Percentiles rank a stretch among this genome's conserved stretches.
These are phyloP conservation scores for Nelumbo lutea DNA, from an alignment of 164 flowering plant genomes.

Conservation along the genomic window DNA sequence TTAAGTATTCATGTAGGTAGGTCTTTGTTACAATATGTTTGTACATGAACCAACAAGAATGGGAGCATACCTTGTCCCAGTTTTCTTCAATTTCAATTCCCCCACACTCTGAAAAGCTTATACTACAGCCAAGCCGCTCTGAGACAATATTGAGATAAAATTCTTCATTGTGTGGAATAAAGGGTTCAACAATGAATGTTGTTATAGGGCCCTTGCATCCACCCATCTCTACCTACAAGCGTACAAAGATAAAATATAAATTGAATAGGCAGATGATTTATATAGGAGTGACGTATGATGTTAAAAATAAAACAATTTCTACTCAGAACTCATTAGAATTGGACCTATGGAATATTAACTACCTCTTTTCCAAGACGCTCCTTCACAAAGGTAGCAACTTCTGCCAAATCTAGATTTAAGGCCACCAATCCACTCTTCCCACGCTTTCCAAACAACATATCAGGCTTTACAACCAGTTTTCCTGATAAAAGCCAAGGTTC, in stretches of 20 bases:
- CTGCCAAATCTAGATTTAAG: conserved; percentile 65
- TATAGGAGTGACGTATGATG: no score
- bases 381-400: conserved; percentile 65
- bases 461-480: conserved; percentile 81
- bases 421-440: conserved; percentile 92
- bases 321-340: no score
- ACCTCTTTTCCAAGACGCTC: conserved; percentile 88
- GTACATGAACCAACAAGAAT: not conserved
- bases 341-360: not conserved
- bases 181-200: conserved; percentile 88
- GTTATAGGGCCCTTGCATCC: conserved; percentile 93
- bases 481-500: conserved; percentile 75
- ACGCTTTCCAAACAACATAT: conserved; percentile 91
- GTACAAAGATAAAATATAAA: not conserved
- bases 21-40: no score
- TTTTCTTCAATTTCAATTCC: conserved; percentile 96
- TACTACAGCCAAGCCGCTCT: conserved; percentile 72
- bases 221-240: conserved; percentile 70
- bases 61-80: conserved; percentile 75
- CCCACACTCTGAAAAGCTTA: conserved; percentile 95
- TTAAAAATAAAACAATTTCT: no score
- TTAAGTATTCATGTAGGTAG: not conserved
- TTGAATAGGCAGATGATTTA: not conserved
- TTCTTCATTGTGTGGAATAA: conserved; percentile 79
- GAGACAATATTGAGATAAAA: conserved; percentile 83